Percentiles rank a stretch among this genome's conserved stretches.
Evolutionary conservation across 371 early-diverging fungal genomes (phyloP).

Genomic region (Quaeritorhiza haematococci): DNA sequence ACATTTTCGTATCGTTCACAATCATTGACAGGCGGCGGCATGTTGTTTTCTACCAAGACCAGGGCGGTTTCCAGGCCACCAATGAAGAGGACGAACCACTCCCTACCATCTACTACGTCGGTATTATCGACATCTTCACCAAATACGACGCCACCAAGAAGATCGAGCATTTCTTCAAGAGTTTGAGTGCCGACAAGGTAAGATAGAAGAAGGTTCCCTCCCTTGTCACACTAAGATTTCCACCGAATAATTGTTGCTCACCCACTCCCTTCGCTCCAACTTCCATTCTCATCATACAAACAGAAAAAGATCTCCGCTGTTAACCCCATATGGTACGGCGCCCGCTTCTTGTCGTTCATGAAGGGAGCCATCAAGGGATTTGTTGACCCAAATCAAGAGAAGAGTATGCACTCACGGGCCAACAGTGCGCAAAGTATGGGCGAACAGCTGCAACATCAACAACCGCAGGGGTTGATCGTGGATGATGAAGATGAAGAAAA

Average conservation of each 20-base stretch:
- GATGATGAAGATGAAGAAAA: too few relatives aligned
- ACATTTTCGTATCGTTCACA: neutral
- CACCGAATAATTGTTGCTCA: constrained; percentile 1
- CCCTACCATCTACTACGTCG: constrained; percentile 80
- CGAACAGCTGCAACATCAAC: too few relatives aligned
- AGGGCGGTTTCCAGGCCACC: constrained; percentile 84
- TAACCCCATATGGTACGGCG: constrained; percentile 74
- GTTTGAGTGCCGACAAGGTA: constrained; percentile 65
- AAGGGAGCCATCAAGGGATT: constrained; percentile 28
- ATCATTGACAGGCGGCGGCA: constrained; percentile 40
- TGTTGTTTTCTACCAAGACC: constrained; percentile 81
- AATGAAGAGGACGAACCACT: constrained; percentile 59
- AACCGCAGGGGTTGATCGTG: too few relatives aligned
- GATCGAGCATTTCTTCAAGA: constrained; percentile 78
- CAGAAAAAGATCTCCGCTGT: constrained; percentile 79
- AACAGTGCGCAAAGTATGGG: too few relatives aligned
- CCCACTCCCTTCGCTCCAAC: neutral
- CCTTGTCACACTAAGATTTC: neutral
- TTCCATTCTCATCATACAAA: neutral
- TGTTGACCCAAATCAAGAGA: too few relatives aligned
- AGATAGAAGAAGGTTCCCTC: neutral
- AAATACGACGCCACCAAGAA: constrained; percentile 81
- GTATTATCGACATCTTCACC: constrained; percentile 94
- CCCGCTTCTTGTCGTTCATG: constrained; percentile 84
- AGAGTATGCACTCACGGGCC: too few relatives aligned